A percentile compares a stretch with the other conserved stretches of the same genome.
These are phyloP conservation scores for Tuber calosporum DNA, from an alignment of 495 filamentous ascomycete genomes.

Conservation along the genomic window DNA sequence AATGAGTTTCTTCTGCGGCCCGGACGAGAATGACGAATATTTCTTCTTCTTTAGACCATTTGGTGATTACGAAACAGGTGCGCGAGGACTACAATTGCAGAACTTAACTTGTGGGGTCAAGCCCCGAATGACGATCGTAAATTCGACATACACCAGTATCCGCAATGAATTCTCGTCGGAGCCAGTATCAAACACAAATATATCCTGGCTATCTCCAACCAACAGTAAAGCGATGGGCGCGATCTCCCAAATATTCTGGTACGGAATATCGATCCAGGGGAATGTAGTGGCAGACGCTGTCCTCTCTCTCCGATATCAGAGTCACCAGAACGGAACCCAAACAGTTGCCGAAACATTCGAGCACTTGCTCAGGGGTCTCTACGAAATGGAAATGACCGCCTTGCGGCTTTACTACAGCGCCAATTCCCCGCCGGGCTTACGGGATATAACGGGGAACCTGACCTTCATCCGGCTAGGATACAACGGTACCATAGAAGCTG, in stretches of 20 bases:
- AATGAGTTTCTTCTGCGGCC: constrained; percentile 22
- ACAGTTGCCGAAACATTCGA: constrained; percentile 15
- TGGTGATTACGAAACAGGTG: constrained; percentile 24
- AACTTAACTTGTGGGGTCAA: constrained; percentile 26
- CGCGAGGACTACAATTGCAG: constrained; percentile 16
- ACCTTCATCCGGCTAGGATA: constrained; percentile 30
- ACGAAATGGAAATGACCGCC: constrained; percentile 31
- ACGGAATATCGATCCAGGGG: constrained; percentile 29
- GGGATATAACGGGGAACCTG: constrained; percentile 10
- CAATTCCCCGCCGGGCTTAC: constrained; percentile 18
- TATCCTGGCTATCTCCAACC: constrained; percentile 11
- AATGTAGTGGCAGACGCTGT: constrained; percentile 31
- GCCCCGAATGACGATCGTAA: constrained; percentile 23
- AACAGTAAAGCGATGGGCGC: constrained; percentile 25
- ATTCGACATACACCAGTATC: constrained; percentile 23
- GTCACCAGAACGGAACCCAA: constrained; percentile 8
- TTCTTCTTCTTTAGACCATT: constrained; percentile 31
- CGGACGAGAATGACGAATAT: constrained; percentile 9
- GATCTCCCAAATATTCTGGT: constrained; percentile 32
- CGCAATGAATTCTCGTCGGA: constrained; percentile 31
- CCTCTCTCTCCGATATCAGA: constrained; percentile 28
- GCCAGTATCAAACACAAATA: constrained; percentile 10
- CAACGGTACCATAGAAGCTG: constrained; percentile 20
- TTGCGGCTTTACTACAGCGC: constrained; percentile 27
- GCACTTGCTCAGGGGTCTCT: constrained; percentile 26